Conservation (phyloP, 306 rosid species). For the Ochetophila trinervis region DNA sequence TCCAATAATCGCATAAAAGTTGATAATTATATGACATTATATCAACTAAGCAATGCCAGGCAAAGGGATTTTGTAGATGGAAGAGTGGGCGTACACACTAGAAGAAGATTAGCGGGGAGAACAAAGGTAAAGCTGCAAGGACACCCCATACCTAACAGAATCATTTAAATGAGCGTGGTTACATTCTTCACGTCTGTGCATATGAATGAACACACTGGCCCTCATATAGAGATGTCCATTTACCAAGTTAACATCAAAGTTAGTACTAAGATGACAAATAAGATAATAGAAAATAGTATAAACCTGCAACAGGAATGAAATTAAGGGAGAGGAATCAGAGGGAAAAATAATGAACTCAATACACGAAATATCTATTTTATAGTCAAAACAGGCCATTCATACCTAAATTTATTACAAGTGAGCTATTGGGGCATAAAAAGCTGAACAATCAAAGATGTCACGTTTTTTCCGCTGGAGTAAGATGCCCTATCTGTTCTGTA, state of each 20-base stretch:
- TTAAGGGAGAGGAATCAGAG: background rate
- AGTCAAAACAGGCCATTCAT: constrained; percentile 24
- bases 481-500: constrained; percentile 73
- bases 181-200: background rate
- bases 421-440: constrained; percentile 38
- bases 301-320: constrained; percentile 8
- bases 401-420: constrained; percentile 44
- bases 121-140: background rate
- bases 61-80: background rate
- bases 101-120: background rate
- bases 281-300: constrained; percentile 4
- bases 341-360: constrained; percentile 14
- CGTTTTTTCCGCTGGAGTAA: constrained; percentile 50
- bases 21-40: background rate
- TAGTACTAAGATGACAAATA: background rate
- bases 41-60: background rate
- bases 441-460: constrained; percentile 29
- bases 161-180: background rate
- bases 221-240: too few species aligned
- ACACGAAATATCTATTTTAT: constrained; percentile 12
- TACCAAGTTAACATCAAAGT: background rate
- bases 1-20: too few species aligned
- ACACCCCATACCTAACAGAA: background rate
- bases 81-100: background rate
- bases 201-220: background rate